phyloP scores from a whole-genome alignment of 2,329 filamentous ascomycete species.

The Atkinsonella hypoxylon region DNA sequence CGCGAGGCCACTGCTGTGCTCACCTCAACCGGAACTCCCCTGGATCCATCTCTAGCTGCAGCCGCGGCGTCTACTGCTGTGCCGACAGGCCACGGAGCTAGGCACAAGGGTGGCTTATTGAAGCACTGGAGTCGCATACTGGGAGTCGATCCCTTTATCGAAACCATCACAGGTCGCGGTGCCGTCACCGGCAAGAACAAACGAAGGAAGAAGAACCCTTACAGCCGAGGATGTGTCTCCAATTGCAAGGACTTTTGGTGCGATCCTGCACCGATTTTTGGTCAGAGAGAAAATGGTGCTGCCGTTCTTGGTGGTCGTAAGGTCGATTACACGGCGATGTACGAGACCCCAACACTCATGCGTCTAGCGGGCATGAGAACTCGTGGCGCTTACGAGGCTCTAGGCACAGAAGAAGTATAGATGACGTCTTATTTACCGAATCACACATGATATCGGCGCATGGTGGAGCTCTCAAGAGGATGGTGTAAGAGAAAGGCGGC shows the following conservation, averaged over 20 bases:
- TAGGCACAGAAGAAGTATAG: conserved; percentile 41
- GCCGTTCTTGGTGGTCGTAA: conserved; percentile 66
- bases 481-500: no score
- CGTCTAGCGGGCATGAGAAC: conserved; percentile 35
- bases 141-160: conserved; percentile 86
- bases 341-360: conserved; percentile 70
- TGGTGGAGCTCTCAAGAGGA: neutral
- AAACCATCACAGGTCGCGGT: conserved; percentile 76
- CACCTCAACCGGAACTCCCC: conserved; percentile 63
- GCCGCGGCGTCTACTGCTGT: conserved; percentile 31
- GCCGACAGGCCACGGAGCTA: conserved; percentile 33
- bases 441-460: neutral
- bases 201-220: conserved; percentile 62
- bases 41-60: conserved; percentile 53
- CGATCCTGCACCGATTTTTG: conserved; percentile 73
- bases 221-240: conserved; percentile 66
- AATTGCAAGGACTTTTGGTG: conserved; percentile 98
- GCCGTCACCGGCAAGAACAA: conserved; percentile 47
- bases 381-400: conserved; percentile 50
- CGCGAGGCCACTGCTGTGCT: conserved; percentile 54
- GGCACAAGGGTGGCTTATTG: conserved; percentile 53
- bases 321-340: conserved; percentile 82
- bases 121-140: conserved; percentile 74
- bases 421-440: neutral
- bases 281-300: conserved; percentile 58